Base-by-base conservation (phyloP, 257 asterid genomes). In the Petunia axillaris region DNA sequence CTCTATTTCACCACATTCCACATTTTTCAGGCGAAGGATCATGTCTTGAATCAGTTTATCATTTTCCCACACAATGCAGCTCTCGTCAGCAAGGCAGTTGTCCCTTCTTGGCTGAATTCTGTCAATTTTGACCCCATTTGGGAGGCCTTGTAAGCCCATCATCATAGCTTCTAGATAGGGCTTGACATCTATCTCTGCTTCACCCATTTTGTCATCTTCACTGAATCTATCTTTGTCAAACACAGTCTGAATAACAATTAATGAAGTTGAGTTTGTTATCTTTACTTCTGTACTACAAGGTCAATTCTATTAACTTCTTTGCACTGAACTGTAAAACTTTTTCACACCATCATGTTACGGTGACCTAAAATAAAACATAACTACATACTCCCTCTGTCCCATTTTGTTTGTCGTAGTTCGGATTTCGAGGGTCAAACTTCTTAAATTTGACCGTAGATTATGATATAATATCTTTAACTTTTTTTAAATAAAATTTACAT, bases 151-250 rank as follows among this genome's bases (percentile, higher is more conserved):
- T 81, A 89, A 79, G 16, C 90, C 93, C 93, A 85, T 83, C 76
- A 76, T 88, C 78, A 90, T 36, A 54, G 92, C 89, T 9, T 89
- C 90, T 39, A 89, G 40, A 52, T 84, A 80, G 0, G 95, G 84
- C 40, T 67, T 85, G 57, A 94, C 83, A 85, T 88, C 89, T 16
- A 94, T 84, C 3, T 82, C 75, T 0, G 97, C 98, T 10, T 65
- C 84, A 37, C 98, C 98, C 97, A 94, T 91, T 84, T 84, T 83
- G 85, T 94, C 98, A 38, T 94, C 98, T 1, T 46, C 90, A 5
- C 91, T 86, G 88, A 94, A 94, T 3, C 97, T 94, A 86, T 94
- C 98, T 77, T 90, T 89, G 79, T 94, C 97, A 58, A 82, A 91
- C 40, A 94, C 97, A 0, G 73, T 74, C 97, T 94, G 87, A 15